A percentile compares a stretch with the other conserved stretches of the same genome.
Evolutionary conservation across 495 filamentous ascomycete species (phyloP).

Genomic region (Penicillium roqueforti): DNA sequence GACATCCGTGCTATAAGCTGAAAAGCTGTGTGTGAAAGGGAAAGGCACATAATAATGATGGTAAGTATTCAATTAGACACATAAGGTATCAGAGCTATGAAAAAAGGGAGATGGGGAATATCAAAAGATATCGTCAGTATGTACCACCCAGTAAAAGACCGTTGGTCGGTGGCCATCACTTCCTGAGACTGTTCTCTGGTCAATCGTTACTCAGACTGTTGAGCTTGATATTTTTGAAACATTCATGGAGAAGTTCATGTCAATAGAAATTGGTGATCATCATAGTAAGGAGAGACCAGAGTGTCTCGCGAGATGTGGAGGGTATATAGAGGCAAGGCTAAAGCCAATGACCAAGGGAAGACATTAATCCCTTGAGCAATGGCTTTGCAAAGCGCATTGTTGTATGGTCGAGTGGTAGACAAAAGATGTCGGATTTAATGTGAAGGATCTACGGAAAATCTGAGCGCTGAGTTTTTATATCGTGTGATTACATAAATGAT

Average conservation of each 20-base stretch:
- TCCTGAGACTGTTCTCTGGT: conserved; percentile 6
- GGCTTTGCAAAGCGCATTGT: not conserved
- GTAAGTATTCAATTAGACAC: conserved; percentile 2
- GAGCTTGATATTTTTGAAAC: conserved; percentile 33
- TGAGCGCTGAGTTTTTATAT: conserved; percentile 6
- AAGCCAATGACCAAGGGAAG: not conserved
- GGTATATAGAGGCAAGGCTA: not conserved
- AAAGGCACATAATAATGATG: not conserved
- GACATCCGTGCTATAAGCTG: conserved; percentile 83
- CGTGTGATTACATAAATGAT: not conserved
- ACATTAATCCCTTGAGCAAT: conserved; percentile 8
- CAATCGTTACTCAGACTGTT: conserved; percentile 33
- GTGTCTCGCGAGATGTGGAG: not conserved
- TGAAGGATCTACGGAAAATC: not conserved
- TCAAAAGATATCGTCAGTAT: not conserved
- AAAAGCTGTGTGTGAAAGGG: not conserved
- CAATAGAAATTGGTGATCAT: conserved; percentile 28
- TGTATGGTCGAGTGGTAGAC: not conserved
- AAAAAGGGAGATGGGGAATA: no score
- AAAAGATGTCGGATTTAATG: not conserved
- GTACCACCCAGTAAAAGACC: not conserved
- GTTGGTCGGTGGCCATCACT: not conserved
- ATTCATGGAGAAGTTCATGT: conserved; percentile 28
- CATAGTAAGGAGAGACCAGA: conserved; percentile 22
- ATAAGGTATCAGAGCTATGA: not conserved